Evolutionary conservation across 139 green algal species (phyloP).

Genomic region (Coccomyxa sp.): DNA sequence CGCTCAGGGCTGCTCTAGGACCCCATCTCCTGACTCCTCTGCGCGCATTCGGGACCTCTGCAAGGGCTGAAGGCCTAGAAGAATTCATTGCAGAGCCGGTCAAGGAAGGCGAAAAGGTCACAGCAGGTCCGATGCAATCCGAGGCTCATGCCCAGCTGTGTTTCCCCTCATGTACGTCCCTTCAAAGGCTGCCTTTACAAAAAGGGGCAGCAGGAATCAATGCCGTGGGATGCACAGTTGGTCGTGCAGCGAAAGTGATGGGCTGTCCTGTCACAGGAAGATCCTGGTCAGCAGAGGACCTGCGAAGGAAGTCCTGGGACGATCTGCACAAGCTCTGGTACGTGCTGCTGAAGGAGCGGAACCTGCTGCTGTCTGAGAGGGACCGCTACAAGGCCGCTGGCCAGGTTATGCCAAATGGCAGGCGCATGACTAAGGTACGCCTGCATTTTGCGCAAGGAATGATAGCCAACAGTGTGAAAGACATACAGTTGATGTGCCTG

Average conservation of each 20-base stretch:
- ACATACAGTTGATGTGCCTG: no score
- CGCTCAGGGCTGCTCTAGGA: background rate
- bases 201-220: background rate
- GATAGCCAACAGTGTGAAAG: no score
- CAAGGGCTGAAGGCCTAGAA: slow-evolving; percentile 7
- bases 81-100: slow-evolving; percentile 22
- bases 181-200: background rate
- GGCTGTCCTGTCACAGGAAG: background rate
- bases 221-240: background rate
- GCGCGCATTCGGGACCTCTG: background rate
- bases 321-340: slow-evolving; percentile 43
- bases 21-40: background rate
- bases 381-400: background rate
- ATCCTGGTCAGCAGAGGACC: slow-evolving; percentile 24
- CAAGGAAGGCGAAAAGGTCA: slow-evolving; percentile 7
- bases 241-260: no score
- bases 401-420: slow-evolving; percentile 3
- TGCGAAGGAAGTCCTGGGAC: slow-evolving; percentile 38
- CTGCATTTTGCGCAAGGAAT: background rate
- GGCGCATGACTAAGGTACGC: slow-evolving; percentile 9
- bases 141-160: no score
- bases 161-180: background rate
- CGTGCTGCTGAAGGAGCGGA: slow-evolving; percentile 33
- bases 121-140: background rate
- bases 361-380: slow-evolving; percentile 21